Base-by-base conservation (phyloP, 805 yeast species). In the Groenewaldozyma salmanticensis region DNA sequence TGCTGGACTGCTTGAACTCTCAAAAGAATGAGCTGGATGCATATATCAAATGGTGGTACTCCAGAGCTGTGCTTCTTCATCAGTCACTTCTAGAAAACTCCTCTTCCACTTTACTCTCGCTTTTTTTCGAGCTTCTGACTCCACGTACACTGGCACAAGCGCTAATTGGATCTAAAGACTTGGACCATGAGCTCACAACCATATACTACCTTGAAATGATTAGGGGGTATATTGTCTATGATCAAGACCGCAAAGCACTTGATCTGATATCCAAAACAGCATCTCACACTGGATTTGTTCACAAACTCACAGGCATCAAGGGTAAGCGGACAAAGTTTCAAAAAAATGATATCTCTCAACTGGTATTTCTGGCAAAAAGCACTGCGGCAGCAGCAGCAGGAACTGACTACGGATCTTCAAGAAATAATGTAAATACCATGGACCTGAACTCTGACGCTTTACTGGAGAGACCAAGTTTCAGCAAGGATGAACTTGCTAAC, bases 301-400 rank as follows among this genome's bases (percentile, higher is more conserved):
- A 79, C 48, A 72, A 79, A 0, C 62, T 90, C 35, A 82, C 96
- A 1, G 97, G 97, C 50, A 83, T 92, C 42, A 78, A 78, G 51
- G 96, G 95, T 6, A 81, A 78, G 56, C 70, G 92, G 55, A 90
- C 97, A 3, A 83, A 83, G 58, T 84, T 67, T 58, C 97, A 90
- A 62, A 70, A 70, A 37, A 70, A 67, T 27, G 75, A 79, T n/a
- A 73, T 80, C 20, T 73, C 95, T 0, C 76, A 85, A 31, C 70
- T 90, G 45, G 72, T 88, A 13, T 74, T 86, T 20, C 61, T 90
- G 17, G 97, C 97, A 1, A 71, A 74, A 47, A 55, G 61, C 38
- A 33, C 34, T 3, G 21, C 19, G 13, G 15, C 39, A 9, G 40
- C 21, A 5, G 37, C 35, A 4, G 33, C 17, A 47, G 41, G n/a